Evolutionary conservation across 768 basidiomycete genomes (phyloP).

Genomic region (Suillus alpinus): DNA sequence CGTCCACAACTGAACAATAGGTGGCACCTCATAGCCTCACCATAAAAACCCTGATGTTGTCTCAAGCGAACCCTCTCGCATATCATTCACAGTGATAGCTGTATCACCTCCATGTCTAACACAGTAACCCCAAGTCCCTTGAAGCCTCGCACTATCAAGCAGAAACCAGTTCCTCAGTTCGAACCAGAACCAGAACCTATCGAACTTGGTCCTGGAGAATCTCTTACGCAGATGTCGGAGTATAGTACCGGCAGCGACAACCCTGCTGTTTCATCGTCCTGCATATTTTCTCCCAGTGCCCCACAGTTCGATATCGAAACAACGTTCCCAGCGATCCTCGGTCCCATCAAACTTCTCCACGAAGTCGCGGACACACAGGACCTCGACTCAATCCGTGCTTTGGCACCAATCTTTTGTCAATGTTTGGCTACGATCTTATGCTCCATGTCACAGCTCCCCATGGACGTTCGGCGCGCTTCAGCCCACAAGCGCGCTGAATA

Average conservation of each 20-base stretch:
- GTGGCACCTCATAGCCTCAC: not conserved
- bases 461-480: conserved; percentile 16
- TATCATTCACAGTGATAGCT: no score
- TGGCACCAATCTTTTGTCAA: conserved; percentile 21
- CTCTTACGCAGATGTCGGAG: conserved; percentile 16
- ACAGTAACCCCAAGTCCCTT: not conserved
- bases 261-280: conserved; percentile 23
- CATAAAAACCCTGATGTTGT: not conserved
- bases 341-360: conserved; percentile 26
- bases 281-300: not conserved
- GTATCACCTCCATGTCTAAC: not conserved
- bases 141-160: not conserved
- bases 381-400: conserved; percentile 26
- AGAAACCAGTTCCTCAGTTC: not conserved
- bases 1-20: not conserved
- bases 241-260: conserved; percentile 25
- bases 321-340: conserved; percentile 36
- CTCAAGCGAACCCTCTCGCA: no score
- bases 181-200: not conserved
- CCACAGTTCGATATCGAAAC: conserved; percentile 30
- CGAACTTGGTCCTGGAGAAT: conserved; percentile 1
- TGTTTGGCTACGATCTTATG: conserved; percentile 27
- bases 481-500: conserved; percentile 21
- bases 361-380: conserved; percentile 22
- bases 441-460: conserved; percentile 23